phyloP scores from a whole-genome alignment of 108 stramenopile genomes.

The Pseudonitzschia multiseries region DNA sequence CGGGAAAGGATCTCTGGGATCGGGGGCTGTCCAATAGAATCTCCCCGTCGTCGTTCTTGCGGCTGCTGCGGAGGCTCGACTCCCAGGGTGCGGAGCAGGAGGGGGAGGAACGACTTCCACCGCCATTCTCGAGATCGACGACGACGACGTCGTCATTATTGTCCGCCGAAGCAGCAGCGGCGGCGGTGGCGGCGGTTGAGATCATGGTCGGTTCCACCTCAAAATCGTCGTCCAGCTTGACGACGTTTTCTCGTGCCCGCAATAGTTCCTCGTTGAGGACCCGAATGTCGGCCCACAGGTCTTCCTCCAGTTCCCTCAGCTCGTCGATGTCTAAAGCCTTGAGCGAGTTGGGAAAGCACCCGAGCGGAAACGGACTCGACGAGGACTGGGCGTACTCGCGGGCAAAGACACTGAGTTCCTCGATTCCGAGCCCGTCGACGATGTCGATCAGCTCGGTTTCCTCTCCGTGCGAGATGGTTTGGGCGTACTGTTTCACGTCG shows the following conservation, averaged over 20 bases:
- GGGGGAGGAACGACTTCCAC: neutral
- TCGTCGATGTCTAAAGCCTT: conserved; percentile 47
- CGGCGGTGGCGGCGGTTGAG: neutral
- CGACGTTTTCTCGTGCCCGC: conserved; percentile 17
- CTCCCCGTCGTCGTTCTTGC: neutral
- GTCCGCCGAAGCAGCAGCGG: neutral
- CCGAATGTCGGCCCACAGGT: conserved; percentile 47
- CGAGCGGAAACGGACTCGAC: conserved; percentile 60
- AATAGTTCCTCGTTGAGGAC: conserved; percentile 56
- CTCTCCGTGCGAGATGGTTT: conserved; percentile 19
- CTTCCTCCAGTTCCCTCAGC: conserved; percentile 62
- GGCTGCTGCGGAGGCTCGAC: neutral
- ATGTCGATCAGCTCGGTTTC: conserved; percentile 21
- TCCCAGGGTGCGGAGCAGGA: neutral
- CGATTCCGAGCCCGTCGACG: conserved; percentile 57
- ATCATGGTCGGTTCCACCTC: conserved; percentile 13
- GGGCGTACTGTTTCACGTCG: conserved; percentile 17
- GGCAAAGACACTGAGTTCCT: conserved; percentile 75
- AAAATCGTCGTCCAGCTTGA: conserved; percentile 4
- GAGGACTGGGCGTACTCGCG: conserved; percentile 44
- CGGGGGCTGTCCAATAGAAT: neutral
- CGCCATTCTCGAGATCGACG: neutral
- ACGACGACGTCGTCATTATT: neutral
- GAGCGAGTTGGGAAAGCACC: conserved; percentile 61
- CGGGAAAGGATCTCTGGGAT: neutral